Base-by-base conservation (phyloP, 2,329 filamentous ascomycete genomes). In the Magnaporthiopsis rhizophila region DNA sequence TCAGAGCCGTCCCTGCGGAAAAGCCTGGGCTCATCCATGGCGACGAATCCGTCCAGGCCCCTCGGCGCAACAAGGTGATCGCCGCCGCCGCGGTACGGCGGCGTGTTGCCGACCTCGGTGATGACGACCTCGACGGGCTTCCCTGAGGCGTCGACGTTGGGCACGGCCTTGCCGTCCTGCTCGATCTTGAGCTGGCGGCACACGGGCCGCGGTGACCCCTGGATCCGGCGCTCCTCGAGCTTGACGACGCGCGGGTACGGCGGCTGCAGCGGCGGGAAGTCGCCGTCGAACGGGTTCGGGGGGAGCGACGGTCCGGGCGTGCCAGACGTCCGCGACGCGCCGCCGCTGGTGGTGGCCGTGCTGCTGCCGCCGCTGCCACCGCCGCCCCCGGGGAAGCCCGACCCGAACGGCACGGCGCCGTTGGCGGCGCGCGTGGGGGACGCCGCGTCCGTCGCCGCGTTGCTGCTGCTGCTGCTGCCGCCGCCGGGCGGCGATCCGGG, bases 181-280 rank as follows among this genome's bases (percentile, higher is more conserved):
- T 72, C 68, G 13, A 86, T 78, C 65, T 78, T 72, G 36, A 82
- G 78, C 67, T 85, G 81, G 5, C 76, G 77, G 65, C 83, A 86
- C 36, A 69, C 76, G 0, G 83, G 77, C 18, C 73, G 68, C 1
- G 73, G 69, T 1, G 74, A 70, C 21, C 73, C 69, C 11, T 72
- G 65, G 24, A 79, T 72, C 21, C 83, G 83, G 18, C 81, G 79
- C 71, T 86, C 84, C 62, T 83, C 75, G 58, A 86, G 74, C 69
- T 86, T 86, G 65, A 86, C 74, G 11, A 83, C 78, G 30, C 78
- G 78, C 2, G 84, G 83, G 65, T 84, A 86, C 0, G 74, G 69
- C 0, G 76, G 73, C 0, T 72, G 70, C 1, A 69, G 69, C 2
- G 67, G 67, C 63, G 64, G 64, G 65, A 68, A 66, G 58, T 65